A percentile compares a stretch with the other conserved stretches of the same genome.
Evolutionary conservation across 495 filamentous ascomycete species (phyloP).

Genomic region (Astrothelium macrocarpum): DNA sequence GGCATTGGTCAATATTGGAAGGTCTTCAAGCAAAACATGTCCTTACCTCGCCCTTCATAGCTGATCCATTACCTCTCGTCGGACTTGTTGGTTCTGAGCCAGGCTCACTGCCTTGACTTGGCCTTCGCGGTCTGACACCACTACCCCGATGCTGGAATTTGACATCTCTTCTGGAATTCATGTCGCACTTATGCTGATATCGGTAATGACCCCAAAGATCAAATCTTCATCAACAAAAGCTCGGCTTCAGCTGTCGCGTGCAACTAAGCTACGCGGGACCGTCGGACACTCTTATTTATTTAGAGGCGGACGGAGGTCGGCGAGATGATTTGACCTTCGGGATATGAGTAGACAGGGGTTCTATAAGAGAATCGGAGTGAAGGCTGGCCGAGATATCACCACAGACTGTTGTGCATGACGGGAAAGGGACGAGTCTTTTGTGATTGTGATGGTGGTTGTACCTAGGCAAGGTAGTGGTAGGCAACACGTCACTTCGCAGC

Average conservation of each 20-base stretch:
- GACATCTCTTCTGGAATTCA: conserved; percentile 69
- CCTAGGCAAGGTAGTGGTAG: neutral
- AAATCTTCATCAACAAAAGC: no score
- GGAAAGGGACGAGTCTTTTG: neutral
- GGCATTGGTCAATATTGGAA: neutral
- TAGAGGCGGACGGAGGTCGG: conserved; percentile 30
- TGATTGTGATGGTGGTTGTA: neutral
- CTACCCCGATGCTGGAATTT: conserved; percentile 63
- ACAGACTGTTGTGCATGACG: no score
- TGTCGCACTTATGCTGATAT: no score
- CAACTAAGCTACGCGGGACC: no score
- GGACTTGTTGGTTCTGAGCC: conserved; percentile 53
- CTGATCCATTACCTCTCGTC: conserved; percentile 35
- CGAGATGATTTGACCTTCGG: conserved; percentile 2
- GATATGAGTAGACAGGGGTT: no score
- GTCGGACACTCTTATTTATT: no score
- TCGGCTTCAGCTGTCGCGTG: no score
- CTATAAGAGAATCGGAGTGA: no score
- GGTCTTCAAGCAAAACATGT: neutral
- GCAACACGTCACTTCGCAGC: conserved; percentile 7
- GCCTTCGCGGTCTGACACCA: conserved; percentile 49
- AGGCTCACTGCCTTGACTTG: conserved; percentile 52
- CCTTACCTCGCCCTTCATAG: conserved; percentile 17
- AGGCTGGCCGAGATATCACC: no score
- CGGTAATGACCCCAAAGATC: no score